phyloP scores from a whole-genome alignment of 306 rosid genomes.

The Quercus alba region DNA sequence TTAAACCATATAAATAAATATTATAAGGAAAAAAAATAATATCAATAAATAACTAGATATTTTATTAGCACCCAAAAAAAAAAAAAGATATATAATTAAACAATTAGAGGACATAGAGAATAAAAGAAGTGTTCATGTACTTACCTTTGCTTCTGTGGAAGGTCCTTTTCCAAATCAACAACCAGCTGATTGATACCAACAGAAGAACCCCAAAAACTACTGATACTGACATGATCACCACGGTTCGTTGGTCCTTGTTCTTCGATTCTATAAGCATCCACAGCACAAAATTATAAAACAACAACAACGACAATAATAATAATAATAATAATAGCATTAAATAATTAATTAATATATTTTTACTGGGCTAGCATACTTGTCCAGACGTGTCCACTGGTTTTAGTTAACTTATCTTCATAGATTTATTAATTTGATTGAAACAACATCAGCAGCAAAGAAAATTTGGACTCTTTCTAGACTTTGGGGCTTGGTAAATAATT shows the following conservation, averaged over 20 bases:
- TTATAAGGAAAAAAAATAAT: too few species aligned
- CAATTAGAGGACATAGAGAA: neutral
- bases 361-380: neutral
- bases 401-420: too few species aligned
- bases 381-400: too few species aligned
- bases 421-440: neutral
- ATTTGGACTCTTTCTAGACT: neutral
- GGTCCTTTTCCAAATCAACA: conserved; percentile 24
- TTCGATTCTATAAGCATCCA: conserved; percentile 27
- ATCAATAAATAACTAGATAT: neutral
- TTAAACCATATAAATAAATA: neutral
- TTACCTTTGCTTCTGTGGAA: conserved; percentile 27
- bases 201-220: conserved; percentile 17
- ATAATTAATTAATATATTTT: neutral
- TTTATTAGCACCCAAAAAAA: neutral
- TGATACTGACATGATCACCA: conserved; percentile 23
- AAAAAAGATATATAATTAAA: neutral
- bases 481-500: neutral
- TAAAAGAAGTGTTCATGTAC: neutral
- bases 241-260: conserved; percentile 3
- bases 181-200: conserved; percentile 17
- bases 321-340: neutral
- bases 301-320: neutral
- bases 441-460: neutral
- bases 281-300: neutral